Evolutionary conservation across 2,329 filamentous ascomycete genomes (phyloP), one percentile per base, ranked within the genome.

Genomic region (Botryotinia globosa): DNA sequence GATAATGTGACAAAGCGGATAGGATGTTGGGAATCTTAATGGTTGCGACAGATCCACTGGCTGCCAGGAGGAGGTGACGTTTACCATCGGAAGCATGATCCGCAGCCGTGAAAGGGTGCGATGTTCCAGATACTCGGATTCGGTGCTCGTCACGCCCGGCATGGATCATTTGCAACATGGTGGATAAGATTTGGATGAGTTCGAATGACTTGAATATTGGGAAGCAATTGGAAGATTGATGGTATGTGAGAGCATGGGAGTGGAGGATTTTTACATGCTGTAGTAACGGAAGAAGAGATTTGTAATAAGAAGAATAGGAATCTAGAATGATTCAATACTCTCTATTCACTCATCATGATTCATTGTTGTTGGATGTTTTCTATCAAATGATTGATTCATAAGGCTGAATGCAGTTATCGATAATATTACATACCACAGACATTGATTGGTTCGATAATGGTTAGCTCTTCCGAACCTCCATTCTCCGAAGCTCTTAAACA

Each of bases 21-120:
- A 91, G 85, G 76, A 94, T 93, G 56, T 87, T 84, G 2, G 89
- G 89, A 4, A 94, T 84, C 80, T 98, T 98, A 79, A 97, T 97
- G 10, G 92, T 94, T 22, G 94, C 94, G n/a, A 97, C 93, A 0
- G 92, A 91, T 66, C 91, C 91, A 45, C 87, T 90, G 56, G 89
- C 88, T 54, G 88, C 89, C 59, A 93, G 85, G 25, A 94, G 85
- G 69, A 92, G 83, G 79, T 92, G 90, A 20, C 82, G 82, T 78
- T 88, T 89, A 29, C 81, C 81, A 77, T 90, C 88, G 67, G 82
- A 79, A 34, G 80, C 74, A 73, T 82, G 78, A 68, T 79, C 75
- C 18, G 82, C 74, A 42, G 78, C 78, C 71, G 68, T 67, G 64
- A 79, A 79, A 20, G 71, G 74, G 45, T 72, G 74, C 16, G 72